Base-by-base conservation (phyloP, 305 asterid species). In the Solanum hybrid region DNA sequence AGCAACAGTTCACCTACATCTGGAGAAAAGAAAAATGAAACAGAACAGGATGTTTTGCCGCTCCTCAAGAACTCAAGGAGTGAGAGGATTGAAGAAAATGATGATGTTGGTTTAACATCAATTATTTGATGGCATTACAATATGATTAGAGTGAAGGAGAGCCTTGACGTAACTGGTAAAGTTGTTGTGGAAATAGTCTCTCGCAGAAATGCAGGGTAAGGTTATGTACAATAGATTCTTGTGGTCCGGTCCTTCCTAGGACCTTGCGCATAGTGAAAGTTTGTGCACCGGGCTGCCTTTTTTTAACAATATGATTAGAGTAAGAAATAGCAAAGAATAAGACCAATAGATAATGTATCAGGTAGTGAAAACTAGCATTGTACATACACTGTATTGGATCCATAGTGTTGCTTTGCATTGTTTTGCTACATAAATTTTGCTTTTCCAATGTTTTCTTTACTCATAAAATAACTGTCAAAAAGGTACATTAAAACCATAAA, bases 21-120 rank as follows among this genome's bases (percentile, higher is more conserved):
- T 14, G 82, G 38, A 86, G 85, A 87, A 87, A 94, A 92, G 90
- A 91, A 69, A 4, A 89, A 27, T 51, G 90, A 36, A 87, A 91
- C 77, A 12, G 98, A 95, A 79, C 76, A 92, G 4, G 97, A 95
- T 29, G 92, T 88, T 72, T 92, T 92, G 64, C 99, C 99, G 37
- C 97, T 97, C 75, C 98, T 97, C 31, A 94, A 66, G n/a, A 91
- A 88, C 88, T 89, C 96, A 5, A 91, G 71, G 89, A 86, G 91
- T 6, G 90, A 90, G 10, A 89, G 86, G 71, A 35, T 87, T 9
- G 81, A 91, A 38, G 91, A 90, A 34, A 60, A 88, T 10, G 91
- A 90, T 29, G 93, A 93, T 88, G 71, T 31, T 36, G 89, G 71
- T 26, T 89, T 90, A 34, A 31, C 24, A 37, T 92, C 91, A 26